Percentiles rank a stretch among this genome's conserved stretches.
Evolutionary conservation across 768 basidiomycete genomes (phyloP).

Genomic region (Candolleomyces efflorescens): DNA sequence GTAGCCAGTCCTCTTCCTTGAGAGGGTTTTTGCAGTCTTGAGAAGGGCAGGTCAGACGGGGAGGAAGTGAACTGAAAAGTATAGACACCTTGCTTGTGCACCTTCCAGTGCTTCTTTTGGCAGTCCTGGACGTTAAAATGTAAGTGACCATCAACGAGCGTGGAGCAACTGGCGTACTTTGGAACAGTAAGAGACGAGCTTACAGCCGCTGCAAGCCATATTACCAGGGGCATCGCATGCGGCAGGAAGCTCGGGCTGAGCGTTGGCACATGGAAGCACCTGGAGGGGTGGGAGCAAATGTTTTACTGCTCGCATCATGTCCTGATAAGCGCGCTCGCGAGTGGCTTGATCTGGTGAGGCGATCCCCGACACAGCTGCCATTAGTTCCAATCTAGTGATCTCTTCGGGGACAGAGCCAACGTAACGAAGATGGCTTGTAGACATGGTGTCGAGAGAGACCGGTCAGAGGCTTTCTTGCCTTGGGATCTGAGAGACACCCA

Average conservation of each 20-base stretch:
- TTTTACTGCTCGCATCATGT: no score
- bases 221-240: slow-evolving; percentile 29
- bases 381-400: no score
- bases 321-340: no score
- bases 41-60: background rate
- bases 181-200: slow-evolving; percentile 42
- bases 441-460: no score
- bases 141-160: background rate
- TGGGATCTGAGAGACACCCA: no score
- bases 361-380: no score
- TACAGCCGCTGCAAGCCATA: slow-evolving; percentile 25
- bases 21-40: slow-evolving; percentile 24
- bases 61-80: background rate
- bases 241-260: slow-evolving; percentile 13
- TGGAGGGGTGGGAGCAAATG: slow-evolving; percentile 17
- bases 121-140: slow-evolving; percentile 27
- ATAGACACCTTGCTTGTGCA: slow-evolving; percentile 31
- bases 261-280: slow-evolving; percentile 32
- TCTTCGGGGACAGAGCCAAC: no score
- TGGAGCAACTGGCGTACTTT: slow-evolving; percentile 12
- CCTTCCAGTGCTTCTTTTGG: slow-evolving; percentile 36
- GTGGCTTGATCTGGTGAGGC: no score
- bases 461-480: no score
- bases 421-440: no score
- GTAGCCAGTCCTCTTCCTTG: slow-evolving; percentile 18